Conservation (phyloP, 192 early-diverging fungal genomes). For the Entomortierella lignicola region DNA sequence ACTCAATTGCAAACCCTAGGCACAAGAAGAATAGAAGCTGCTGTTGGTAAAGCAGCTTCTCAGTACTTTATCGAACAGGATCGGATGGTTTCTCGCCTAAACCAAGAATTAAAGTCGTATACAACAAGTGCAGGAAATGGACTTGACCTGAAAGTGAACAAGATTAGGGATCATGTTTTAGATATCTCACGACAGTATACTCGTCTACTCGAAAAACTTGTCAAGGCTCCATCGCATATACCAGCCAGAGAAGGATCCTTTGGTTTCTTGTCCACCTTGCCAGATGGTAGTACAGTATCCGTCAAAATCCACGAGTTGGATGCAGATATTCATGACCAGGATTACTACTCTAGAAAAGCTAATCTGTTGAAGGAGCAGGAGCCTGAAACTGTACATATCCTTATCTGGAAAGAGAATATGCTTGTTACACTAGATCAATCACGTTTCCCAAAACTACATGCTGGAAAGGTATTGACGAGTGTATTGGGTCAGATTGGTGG, state of each 20-base stretch:
- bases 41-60: slow-evolving; percentile 58
- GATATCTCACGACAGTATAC: slow-evolving; percentile 54
- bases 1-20: slow-evolving; percentile 38
- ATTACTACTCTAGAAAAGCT: slow-evolving; percentile 57
- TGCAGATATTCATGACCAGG: slow-evolving; percentile 49
- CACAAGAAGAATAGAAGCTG: slow-evolving; percentile 70
- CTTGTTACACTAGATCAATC: slow-evolving; percentile 56
- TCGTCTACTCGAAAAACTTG: slow-evolving; percentile 57
- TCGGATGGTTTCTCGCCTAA: slow-evolving; percentile 53
- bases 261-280: neutral
- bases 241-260: slow-evolving; percentile 20
- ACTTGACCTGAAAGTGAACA: slow-evolving; percentile 57
- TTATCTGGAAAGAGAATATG: slow-evolving; percentile 56
- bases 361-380: slow-evolving; percentile 56
- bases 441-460: slow-evolving; percentile 19
- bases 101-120: slow-evolving; percentile 51
- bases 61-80: slow-evolving; percentile 60
- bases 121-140: slow-evolving; percentile 43
- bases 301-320: slow-evolving; percentile 53
- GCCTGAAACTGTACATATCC: slow-evolving; percentile 47
- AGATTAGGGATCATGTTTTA: slow-evolving; percentile 52
- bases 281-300: slow-evolving; percentile 1
- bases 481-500: slow-evolving; percentile 58
- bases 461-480: slow-evolving; percentile 55
- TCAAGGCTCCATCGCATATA: slow-evolving; percentile 24